Percentiles rank a stretch among this genome's conserved stretches.
Conservation (phyloP, 306 rosid genomes). For the Begonia loranthoides region DNA sequence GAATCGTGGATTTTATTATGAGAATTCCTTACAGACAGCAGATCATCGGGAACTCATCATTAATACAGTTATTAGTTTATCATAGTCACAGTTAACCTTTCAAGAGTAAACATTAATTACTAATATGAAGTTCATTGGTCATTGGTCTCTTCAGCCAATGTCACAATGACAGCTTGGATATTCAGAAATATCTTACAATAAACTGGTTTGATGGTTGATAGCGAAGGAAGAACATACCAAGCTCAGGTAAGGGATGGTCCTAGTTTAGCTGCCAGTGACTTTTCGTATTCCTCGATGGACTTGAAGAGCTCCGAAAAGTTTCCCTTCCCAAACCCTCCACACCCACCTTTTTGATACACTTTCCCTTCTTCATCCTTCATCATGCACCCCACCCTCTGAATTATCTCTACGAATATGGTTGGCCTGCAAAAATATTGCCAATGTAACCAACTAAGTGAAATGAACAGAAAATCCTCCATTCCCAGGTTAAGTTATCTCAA, state of each 20-base stretch:
- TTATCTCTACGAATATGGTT: conserved; percentile 80
- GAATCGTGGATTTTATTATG: no score
- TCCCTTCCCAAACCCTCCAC: conserved; percentile 97
- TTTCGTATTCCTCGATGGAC: conserved; percentile 90
- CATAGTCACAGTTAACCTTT: no score
- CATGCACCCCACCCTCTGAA: conserved; percentile 93
- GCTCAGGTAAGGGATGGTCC: conserved; percentile 22
- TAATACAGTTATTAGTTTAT: no score
- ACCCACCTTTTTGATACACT: conserved; percentile 72
- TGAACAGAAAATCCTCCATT: no score
- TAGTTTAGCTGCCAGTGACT: conserved; percentile 50
- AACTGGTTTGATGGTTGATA: neutral
- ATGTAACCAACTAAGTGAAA: conserved; percentile 3
- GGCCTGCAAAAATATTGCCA: conserved; percentile 40
- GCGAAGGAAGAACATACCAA: neutral
- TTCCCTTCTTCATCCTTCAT: conserved; percentile 62
- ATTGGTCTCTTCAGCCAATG: no score
- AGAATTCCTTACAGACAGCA: no score
- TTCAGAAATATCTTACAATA: neutral
- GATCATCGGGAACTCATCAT: no score
- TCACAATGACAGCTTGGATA: no score
- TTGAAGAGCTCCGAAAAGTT: conserved; percentile 95
- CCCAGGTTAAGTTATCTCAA: no score
- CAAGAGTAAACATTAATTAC: no score
- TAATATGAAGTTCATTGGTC: no score